A percentile compares a stretch with the other conserved stretches of the same genome.
Evolutionary conservation across 2,329 filamentous ascomycete species (phyloP).

Genomic region (Cercospora zeae-maydis): DNA sequence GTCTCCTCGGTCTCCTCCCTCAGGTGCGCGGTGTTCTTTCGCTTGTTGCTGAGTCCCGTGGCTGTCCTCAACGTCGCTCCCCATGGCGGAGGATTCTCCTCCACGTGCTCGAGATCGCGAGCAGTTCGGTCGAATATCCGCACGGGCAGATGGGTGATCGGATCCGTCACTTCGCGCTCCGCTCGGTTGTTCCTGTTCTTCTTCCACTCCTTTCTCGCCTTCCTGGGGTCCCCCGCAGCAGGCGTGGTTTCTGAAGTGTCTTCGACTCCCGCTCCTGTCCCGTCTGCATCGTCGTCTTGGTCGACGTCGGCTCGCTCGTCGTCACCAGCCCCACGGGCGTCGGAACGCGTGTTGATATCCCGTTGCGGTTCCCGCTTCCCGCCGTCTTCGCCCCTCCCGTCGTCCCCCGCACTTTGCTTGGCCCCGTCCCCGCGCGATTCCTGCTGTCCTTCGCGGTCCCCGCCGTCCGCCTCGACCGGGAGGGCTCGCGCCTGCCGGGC

Average conservation of each 20-base stretch:
- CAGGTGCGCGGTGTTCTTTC: constrained; percentile 46
- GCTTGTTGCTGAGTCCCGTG: constrained; percentile 46
- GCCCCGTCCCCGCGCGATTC: constrained; percentile 37
- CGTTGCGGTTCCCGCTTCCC: constrained; percentile 13
- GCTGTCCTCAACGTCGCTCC: constrained; percentile 42
- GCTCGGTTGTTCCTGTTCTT: constrained; percentile 47
- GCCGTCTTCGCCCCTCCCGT: constrained; percentile 26
- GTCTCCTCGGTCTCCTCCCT: constrained; percentile 43
- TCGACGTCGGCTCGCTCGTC: constrained; percentile 8
- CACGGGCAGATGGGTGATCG: constrained; percentile 67
- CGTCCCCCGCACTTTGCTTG: constrained; percentile 29
- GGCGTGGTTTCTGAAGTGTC: constrained; percentile 47
- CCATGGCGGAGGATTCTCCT: constrained; percentile 45
- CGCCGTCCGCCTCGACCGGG: constrained; percentile 27
- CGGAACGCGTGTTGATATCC: constrained; percentile 16
- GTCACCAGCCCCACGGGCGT: constrained; percentile 6
- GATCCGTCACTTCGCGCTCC: constrained; percentile 64
- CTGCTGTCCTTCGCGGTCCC: constrained; percentile 25
- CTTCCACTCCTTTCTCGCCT: constrained; percentile 50
- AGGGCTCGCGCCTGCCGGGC: constrained; percentile 37
- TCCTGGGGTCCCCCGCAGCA: constrained; percentile 41
- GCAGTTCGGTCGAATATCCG: constrained; percentile 65
- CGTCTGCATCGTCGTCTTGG: constrained; percentile 18
- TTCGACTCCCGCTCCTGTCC: constrained; percentile 18
- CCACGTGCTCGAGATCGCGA: constrained; percentile 53